Percentiles rank a stretch among this genome's conserved stretches.
Evolutionary conservation across 805 yeast species (phyloP).

Genomic region (Wickerhamomyces ciferrii): DNA sequence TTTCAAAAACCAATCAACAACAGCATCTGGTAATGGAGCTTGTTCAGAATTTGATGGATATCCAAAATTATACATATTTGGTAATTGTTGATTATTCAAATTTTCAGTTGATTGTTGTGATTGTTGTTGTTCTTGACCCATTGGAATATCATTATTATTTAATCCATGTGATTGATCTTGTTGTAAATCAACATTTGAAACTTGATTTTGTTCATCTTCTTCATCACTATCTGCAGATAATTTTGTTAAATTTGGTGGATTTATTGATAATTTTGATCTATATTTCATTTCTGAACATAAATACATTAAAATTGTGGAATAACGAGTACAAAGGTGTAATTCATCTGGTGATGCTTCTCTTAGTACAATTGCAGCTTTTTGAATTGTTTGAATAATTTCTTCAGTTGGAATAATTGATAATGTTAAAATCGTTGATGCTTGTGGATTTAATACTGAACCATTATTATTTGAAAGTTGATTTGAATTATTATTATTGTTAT

Average conservation of each 20-base stretch:
- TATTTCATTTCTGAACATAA: conserved; percentile 70
- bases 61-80: conserved; percentile 8
- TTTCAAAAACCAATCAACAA: conserved; percentile 46
- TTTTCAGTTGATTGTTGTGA: neutral
- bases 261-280: conserved; percentile 25
- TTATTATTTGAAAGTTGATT: conserved; percentile 9
- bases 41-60: conserved; percentile 7
- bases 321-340: conserved; percentile 74
- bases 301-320: conserved; percentile 71
- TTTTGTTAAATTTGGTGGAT: conserved; percentile 22
- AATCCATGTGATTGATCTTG: neutral
- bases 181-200: neutral
- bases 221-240: conserved; percentile 14
- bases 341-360: conserved; percentile 88
- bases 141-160: neutral
- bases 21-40: conserved; percentile 23
- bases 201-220: conserved; percentile 6
- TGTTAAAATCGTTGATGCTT: conserved; percentile 43
- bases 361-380: conserved; percentile 65
- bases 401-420: conserved; percentile 60
- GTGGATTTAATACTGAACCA: conserved; percentile 25
- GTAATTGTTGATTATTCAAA: neutral
- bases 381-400: conserved; percentile 63
- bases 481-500: conserved; percentile 7
- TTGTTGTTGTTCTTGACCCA: neutral